Evolutionary conservation across 805 yeast genomes (phyloP), one percentile per base, ranked within the genome.

Genomic region (Wickerhamiella hasegawae): DNA sequence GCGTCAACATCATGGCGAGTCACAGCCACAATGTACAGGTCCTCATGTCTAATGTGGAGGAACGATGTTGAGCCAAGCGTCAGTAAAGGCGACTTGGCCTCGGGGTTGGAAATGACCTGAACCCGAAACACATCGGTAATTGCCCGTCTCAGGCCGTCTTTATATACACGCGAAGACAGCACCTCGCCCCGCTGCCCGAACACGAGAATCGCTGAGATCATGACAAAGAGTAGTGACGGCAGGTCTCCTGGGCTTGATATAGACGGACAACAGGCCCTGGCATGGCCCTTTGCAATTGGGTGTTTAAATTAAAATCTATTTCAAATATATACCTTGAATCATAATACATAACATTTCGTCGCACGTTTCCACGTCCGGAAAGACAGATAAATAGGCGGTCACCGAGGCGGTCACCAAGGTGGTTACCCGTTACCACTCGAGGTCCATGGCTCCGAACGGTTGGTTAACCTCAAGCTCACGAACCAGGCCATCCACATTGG

Each of bases 11-110:
- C 90, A 29, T 83, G 76, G 42, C 96, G 68, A 1, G 92, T 72
- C n/a, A 85, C 84, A 0, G 85, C 93, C 9, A 85, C 93, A 6
- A 83, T 47, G 78, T 92, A 90, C 12, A 87, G 46, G 34, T 66
- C 60, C 11, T 65, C 62, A 39, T 63, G 61, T 43, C 70, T 71
- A 32, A 81, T 74, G 49, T 83, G 85, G 36, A 83, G 66, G 51
- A 87, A 90, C 0, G 94, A 77, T 0, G 97, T 90, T 0, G 94
- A 81, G 1, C 97, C 97, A 30, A 90, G 58, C 0, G 97, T 90
- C 30, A 87, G 59, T 1, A 79, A 65, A 0, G 90, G 87, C 0
- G 82, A 69, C 42, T 74, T 59, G n/a, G 64, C 59, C 17, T 68
- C 74, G 3, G 69, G 62, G 38, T 76, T 68, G 35, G 80, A 64